Evolutionary conservation across 1,284 basidiomycete genomes (phyloP), one percentile per base, ranked within the genome.

Genomic region (Hortiboletus rubellus): DNA sequence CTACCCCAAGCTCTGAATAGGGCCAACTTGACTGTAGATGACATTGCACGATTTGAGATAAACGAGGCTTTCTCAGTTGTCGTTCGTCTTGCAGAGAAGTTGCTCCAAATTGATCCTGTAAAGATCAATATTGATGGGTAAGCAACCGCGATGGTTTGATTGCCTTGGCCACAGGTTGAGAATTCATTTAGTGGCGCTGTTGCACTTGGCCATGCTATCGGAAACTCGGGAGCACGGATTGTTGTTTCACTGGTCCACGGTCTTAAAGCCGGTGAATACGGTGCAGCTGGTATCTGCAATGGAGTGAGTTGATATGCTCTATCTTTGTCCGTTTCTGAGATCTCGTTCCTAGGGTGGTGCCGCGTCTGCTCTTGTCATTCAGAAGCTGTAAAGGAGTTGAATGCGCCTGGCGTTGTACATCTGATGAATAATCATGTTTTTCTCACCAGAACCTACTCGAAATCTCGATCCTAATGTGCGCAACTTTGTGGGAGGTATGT

Each of bases 51-150:
- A 54, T 99, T 94, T 72, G 97, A 99, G 76, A 87, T 99, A 75
- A 99, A 99, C 76, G 97, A 96, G 76, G 97, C 96, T 17, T 99
- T 99, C 82, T 96, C 95, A 1, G 92, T 94, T 37, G 96, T 98
- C 67, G 89, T 94, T 69, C 85, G 92, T 49, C 87, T 95, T 52
- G 92, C 93, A 3, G 94, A 98, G 78, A 92, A 96, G 77, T 83
- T 93, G 44, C 82, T 97, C 59, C 83, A 82, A 58, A 82, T 99
- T 60, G 89, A 94, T 70, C 83, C 90, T 34, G 82, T 84, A 60
- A 98, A 96, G 81, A 87, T 98, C 72, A 99, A 99, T 75, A 82
- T 92, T 58, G 86, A 94, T 70, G 96, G 95, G 85, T 93, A 72
- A 37, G 86, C 60, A 43, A 51, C 55, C 27, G 4, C 40, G 6